phyloP scores from a whole-genome alignment of 768 basidiomycete species.

The Coprinopsis marcescibilis region DNA sequence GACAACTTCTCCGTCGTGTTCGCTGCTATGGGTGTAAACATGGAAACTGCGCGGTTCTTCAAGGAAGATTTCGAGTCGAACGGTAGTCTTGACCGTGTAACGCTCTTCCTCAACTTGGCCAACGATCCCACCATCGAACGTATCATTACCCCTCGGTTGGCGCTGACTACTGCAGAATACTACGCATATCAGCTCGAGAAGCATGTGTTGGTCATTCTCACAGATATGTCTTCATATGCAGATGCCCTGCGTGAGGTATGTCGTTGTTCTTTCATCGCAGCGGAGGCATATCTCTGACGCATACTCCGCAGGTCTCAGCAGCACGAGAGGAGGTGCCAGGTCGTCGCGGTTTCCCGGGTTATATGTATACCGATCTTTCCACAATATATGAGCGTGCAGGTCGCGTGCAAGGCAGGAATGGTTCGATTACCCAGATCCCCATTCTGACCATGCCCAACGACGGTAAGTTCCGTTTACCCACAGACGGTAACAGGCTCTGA shows the following conservation, averaged over 20 bases:
- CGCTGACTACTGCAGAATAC: constrained; percentile 97
- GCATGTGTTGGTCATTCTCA: constrained; percentile 97
- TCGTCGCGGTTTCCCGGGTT: constrained; percentile 96
- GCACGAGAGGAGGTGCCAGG: constrained; percentile 99
- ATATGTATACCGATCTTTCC: constrained; percentile 99
- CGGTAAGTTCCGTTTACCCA: constrained; percentile 42
- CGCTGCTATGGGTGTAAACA: constrained; percentile 99
- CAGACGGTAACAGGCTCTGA: constrained; percentile 8
- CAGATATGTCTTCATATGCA: constrained; percentile 98
- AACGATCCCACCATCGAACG: constrained; percentile 99
- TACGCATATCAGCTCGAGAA: constrained; percentile 99
- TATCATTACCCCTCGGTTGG: constrained; percentile 98
- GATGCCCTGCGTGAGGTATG: constrained; percentile 90
- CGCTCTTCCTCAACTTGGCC: constrained; percentile 96
- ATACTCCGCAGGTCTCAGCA: constrained; percentile 72
- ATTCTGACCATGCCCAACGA: constrained; percentile 99
- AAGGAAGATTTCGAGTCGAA: constrained; percentile 99
- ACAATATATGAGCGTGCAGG: constrained; percentile 99
- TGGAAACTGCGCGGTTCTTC: constrained; percentile 99
- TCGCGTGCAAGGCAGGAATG: constrained; percentile 94
- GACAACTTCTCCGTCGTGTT: constrained; percentile 99
- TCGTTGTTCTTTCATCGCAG: constrained; percentile 17
- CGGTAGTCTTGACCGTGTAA: constrained; percentile 94
- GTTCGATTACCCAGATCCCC: constrained; percentile 99
- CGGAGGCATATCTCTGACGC: constrained; percentile 16